Base-by-base conservation (phyloP, 2,329 filamentous ascomycete genomes). In the Cercospora sp. region DNA sequence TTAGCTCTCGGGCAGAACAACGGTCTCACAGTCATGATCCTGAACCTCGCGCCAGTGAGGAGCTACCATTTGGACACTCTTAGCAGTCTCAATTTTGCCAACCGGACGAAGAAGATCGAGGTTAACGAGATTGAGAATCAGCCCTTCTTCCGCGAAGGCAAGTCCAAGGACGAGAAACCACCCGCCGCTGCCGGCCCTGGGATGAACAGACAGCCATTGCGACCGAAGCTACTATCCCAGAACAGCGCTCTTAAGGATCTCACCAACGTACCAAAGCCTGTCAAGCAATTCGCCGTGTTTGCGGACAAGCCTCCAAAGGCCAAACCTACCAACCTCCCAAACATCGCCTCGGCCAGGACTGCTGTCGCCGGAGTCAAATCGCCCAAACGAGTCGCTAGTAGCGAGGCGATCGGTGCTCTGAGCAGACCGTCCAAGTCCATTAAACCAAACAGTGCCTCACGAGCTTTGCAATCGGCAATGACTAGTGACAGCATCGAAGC, bases 51-150 rank as follows among this genome's bases (percentile, higher is more conserved):
- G 0, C 94, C 95, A 0, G 86, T 96, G n/a, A 89, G 92, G 70
- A 93, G 92, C 73, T 98, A 97, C 77, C 94, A 98, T 76, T 86
- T 97, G 45, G 94, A 98, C 78, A 97, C 94, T 0, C 85, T 97
- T 5, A 97, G 92, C 80, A 97, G 94, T 70, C 83, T 98, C 63
- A 97, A 97, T 77, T 95, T 98, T 76, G 95, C 94, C 75, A 97
- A 95, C 62, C 88, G 94, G 10, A 96, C 94, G 26, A 97, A 97
- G 84, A 93, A 96, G 76, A 97, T 98, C 73, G 94, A 98, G 79
- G 91, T 97, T 10, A 90, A 93, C 61, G 95, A 98, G 79, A 92
- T 97, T 67, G 94, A 98, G 79, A 98, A 98, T 76, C 93, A 97
- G 76, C 90, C 96, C 3, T 90, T 97, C 48, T 96, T 92, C 82